These are phyloP conservation scores for Lichtheimia ornata DNA, from an alignment of 371 early-diverging fungal genomes.

Conservation along the genomic window DNA sequence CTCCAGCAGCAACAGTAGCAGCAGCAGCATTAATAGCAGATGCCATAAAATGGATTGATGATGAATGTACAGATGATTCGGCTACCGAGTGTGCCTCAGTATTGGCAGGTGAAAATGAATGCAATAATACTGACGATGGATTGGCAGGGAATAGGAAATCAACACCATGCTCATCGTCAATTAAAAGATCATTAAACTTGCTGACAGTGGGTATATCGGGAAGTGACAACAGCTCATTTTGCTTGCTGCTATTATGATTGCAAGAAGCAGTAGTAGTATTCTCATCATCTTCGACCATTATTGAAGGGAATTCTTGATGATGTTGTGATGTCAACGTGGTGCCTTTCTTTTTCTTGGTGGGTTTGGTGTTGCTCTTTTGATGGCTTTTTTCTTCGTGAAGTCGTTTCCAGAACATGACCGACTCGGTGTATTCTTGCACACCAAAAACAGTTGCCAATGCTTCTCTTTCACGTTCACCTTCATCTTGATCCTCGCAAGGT, in stretches of 20 bases:
- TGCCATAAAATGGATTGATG: background rate
- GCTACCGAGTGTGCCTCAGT: background rate
- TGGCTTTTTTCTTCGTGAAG: conserved; percentile 20
- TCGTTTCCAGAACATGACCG: conserved; percentile 47
- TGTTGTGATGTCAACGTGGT: conserved; percentile 8
- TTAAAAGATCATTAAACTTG: conserved; percentile 38
- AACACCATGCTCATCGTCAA: conserved; percentile 22
- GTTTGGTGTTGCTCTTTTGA: conserved; percentile 7
- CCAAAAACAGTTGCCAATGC: conserved; percentile 54
- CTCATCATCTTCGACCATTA: too few relatives aligned
- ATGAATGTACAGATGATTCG: conserved; percentile 14
- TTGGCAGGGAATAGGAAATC: conserved; percentile 22
- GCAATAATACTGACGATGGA: conserved; percentile 18
- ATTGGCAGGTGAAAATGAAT: conserved; percentile 14
- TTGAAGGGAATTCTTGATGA: background rate
- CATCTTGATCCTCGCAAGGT: background rate
- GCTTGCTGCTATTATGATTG: background rate
- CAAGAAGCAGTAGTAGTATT: background rate
- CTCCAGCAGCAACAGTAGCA: background rate
- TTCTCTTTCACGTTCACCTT: conserved; percentile 44
- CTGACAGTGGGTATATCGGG: conserved; percentile 44
- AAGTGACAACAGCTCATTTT: conserved; percentile 6
- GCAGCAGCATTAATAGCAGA: background rate
- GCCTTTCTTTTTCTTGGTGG: conserved; percentile 1
- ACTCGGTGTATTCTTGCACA: conserved; percentile 47